Base-by-base conservation (phyloP, 2,329 filamentous ascomycete species). In the Alternaria metachromatica region DNA sequence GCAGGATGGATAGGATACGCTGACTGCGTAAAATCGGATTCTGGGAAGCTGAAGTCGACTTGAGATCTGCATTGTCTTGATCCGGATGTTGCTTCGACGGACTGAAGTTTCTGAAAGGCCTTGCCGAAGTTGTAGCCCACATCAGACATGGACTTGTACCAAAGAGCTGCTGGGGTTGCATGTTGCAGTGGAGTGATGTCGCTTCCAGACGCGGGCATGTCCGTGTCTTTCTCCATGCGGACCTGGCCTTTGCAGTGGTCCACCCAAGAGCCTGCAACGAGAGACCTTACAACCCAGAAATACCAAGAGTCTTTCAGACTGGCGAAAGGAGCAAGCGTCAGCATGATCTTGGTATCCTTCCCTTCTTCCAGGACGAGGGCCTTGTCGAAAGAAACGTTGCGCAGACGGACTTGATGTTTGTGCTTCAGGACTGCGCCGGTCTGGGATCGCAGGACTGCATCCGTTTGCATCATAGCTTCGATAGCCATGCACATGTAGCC, bases 1-100 rank as follows among this genome's bases (percentile, higher is more conserved):
- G 71, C 66, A 6, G 76, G 77, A 61, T 79, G 76, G 30, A 79
- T 58, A 15, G 67, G 57, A 53, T 78, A 76, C 3, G 21, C 33
- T 6, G 68, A 73, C 43, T 74, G 69, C 3, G 15, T 25, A 18
- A 56, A 59, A 5, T 63, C 57, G 7, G 70, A 72, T 21, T 55
- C 43, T 12, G 72, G 72, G 21, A 63, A 58, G n/a, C 43, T 41
- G 2, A 72, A 50, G 12, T 59, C 65, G 37, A 72, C 59, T 8
- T 30, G 28, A 5, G 67, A 50, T 18, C 69, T 61, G 28, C 60
- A 60, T 11, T 37, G n/a, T 6, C 60, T 59, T 9, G 49, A 21
- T 23, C 23, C 45, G 21, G 45, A 20, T 48, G 21, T 6, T 6
- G 69, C 57, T 25, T 71, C 69, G 11, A 71, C 51, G 7, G 13